Conservation (phyloP, 2,329 filamentous ascomycete species). For the Setomelanomma holmii region DNA sequence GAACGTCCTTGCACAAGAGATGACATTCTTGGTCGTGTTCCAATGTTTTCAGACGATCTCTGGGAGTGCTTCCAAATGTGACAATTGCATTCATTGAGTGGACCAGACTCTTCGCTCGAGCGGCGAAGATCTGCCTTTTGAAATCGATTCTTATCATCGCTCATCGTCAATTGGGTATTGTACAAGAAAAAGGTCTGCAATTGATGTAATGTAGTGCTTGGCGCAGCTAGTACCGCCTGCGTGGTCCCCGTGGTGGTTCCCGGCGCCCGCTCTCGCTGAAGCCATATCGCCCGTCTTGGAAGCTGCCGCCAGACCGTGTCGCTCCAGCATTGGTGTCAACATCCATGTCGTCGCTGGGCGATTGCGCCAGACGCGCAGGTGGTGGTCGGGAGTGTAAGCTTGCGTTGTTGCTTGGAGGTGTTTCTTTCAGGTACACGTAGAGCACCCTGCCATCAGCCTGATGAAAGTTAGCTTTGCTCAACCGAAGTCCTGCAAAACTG, state of each 20-base stretch:
- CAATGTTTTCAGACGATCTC: too few relatives aligned
- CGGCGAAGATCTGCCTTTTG: too few relatives aligned
- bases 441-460: conserved; percentile 78
- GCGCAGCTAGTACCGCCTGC: conserved; percentile 43
- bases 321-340: conserved; percentile 39
- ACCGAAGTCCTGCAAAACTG: conserved; percentile 7
- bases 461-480: conserved; percentile 36
- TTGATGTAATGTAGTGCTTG: too few relatives aligned
- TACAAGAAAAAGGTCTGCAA: neutral
- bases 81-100: too few relatives aligned
- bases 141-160: neutral
- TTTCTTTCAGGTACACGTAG: conserved; percentile 73
- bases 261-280: conserved; percentile 42
- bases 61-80: too few relatives aligned
- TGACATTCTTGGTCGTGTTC: too few relatives aligned
- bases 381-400: conserved; percentile 39
- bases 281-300: conserved; percentile 54
- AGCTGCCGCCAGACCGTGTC: conserved; percentile 42
- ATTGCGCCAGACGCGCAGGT: conserved; percentile 28
- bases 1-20: too few relatives aligned
- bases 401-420: conserved; percentile 34
- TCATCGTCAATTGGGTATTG: neutral
- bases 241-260: conserved; percentile 43
- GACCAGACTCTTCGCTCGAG: too few relatives aligned
- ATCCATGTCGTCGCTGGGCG: conserved; percentile 52